A percentile compares a stretch with the other conserved stretches of the same genome.
These are phyloP conservation scores for Paramecium sexaurelia DNA, from an alignment of 73 alveolate species.

Conservation along the genomic window DNA sequence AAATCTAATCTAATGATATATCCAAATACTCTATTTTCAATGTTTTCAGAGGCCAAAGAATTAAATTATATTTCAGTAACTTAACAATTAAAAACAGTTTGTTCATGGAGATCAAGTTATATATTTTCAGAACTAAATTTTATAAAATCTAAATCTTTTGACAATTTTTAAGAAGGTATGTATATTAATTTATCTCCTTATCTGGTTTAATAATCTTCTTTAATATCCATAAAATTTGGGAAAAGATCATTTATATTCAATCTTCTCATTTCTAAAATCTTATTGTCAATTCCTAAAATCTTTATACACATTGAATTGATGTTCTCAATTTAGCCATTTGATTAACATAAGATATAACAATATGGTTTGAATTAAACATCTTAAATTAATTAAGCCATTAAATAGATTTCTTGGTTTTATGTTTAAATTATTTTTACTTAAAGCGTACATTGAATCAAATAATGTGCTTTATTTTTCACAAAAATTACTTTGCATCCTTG, in stretches of 20 bases:
- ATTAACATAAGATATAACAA: conserved; percentile 2
- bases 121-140: neutral
- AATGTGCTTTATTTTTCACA: conserved; percentile 46
- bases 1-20: neutral
- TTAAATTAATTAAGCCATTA: neutral
- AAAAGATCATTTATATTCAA: conserved; percentile 22
- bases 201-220: conserved; percentile 7
- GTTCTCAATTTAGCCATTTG: conserved; percentile 10
- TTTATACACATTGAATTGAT: conserved; percentile 41
- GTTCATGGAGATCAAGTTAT: neutral
- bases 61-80: neutral
- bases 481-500: conserved; percentile 11
- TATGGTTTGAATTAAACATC: neutral
- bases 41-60: neutral
- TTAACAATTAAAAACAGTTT: neutral
- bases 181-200: neutral
- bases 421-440: neutral
- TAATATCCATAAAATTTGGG: neutral
- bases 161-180: neutral
- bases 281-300: neutral
- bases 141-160: neutral
- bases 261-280: neutral
- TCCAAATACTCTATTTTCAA: conserved; percentile 11
- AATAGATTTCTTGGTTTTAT: neutral
- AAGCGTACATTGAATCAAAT: conserved; percentile 4